Evolutionary conservation across 306 rosid species (phyloP).

Genomic region (Sechiopsis laciniata): DNA sequence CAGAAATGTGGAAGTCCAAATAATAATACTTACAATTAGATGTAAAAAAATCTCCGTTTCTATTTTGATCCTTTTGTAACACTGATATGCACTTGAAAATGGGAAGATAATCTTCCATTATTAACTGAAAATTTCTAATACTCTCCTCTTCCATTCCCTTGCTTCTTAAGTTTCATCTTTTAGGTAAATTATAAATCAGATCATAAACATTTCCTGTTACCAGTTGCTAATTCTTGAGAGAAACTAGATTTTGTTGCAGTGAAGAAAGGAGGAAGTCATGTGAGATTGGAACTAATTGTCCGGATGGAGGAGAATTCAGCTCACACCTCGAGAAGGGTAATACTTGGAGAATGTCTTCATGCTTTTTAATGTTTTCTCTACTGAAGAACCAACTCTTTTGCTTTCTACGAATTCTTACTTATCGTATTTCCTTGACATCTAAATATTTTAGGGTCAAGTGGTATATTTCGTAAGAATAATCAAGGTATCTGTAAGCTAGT

Average conservation of each 20-base stretch:
- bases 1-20: slow-evolving; percentile 34
- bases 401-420: background rate
- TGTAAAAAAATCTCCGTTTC: slow-evolving; percentile 29
- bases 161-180: background rate
- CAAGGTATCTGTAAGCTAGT: too few species aligned
- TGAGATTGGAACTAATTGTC: background rate
- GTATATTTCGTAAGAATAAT: too few species aligned
- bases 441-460: too few species aligned
- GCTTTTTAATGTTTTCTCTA: background rate
- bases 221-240: background rate
- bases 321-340: background rate
- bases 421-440: too few species aligned
- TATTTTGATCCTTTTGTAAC: slow-evolving; percentile 25
- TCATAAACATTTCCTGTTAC: slow-evolving; percentile 7
- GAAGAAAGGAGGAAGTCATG: background rate
- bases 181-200: background rate
- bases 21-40: slow-evolving; percentile 37
- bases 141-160: background rate
- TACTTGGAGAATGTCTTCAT: background rate
- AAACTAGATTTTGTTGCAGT: slow-evolving; percentile 8
- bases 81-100: slow-evolving; percentile 25
- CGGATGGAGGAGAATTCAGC: slow-evolving; percentile 2
- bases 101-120: slow-evolving; percentile 29
- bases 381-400: background rate
- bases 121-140: slow-evolving; percentile 4